Percentiles rank a stretch among this genome's conserved stretches.
Evolutionary conservation across 352 stramenopile species (phyloP).

Genomic region (Globisporangium uncinulatum): DNA sequence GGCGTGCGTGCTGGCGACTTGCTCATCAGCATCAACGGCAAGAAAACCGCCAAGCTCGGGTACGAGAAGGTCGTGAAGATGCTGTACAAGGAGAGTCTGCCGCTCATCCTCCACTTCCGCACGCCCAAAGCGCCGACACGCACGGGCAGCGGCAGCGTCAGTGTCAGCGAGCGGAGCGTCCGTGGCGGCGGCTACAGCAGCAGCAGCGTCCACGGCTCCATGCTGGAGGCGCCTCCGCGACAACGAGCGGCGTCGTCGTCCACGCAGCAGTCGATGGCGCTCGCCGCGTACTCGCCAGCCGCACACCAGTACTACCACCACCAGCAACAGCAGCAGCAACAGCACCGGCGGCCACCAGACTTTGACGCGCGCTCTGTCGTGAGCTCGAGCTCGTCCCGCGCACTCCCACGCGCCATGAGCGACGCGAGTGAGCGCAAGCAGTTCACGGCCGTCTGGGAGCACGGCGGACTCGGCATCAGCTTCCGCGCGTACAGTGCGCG

Average conservation of each 20-base stretch:
- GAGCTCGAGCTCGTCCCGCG: constrained; percentile 19
- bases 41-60: constrained; percentile 64
- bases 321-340: constrained; percentile 14
- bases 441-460: constrained; percentile 72
- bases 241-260: neutral
- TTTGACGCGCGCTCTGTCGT: constrained; percentile 15
- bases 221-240: constrained; percentile 3
- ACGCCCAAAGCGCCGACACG: constrained; percentile 26
- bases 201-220: constrained; percentile 9
- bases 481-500: constrained; percentile 63
- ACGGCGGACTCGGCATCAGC: constrained; percentile 58
- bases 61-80: constrained; percentile 75
- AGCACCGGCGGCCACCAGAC: constrained; percentile 7
- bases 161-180: neutral
- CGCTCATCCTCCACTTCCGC: constrained; percentile 74
- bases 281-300: constrained; percentile 1
- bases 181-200: constrained; percentile 9
- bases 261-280: constrained; percentile 3
- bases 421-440: constrained; percentile 44
- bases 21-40: constrained; percentile 76
- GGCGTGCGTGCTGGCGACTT: constrained; percentile 60
- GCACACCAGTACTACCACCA: constrained; percentile 6
- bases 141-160: constrained; percentile 8
- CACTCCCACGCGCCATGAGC: constrained; percentile 15
- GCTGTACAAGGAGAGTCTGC: constrained; percentile 73